These are phyloP conservation scores for Penicillium sp. DNA, from an alignment of 2,329 filamentous ascomycete genomes.

Conservation along the genomic window DNA sequence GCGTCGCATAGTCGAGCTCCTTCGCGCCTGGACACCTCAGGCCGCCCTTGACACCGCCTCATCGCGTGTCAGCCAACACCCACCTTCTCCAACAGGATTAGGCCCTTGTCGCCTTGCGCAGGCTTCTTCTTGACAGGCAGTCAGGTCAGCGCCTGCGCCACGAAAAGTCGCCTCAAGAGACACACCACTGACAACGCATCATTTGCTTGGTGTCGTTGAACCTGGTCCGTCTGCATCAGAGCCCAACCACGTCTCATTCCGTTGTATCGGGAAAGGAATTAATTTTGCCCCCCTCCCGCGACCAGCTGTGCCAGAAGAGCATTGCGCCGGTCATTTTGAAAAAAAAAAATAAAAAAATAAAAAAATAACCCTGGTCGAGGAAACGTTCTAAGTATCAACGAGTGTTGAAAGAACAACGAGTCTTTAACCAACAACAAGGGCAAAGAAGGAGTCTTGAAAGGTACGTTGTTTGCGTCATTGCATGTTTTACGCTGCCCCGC, in stretches of 20 bases:
- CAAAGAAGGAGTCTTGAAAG: slow-evolving; percentile 13
- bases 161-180: slow-evolving; percentile 21
- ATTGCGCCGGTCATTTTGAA: background rate
- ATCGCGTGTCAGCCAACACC: slow-evolving; percentile 15
- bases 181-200: slow-evolving; percentile 42
- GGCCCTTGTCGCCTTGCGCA: slow-evolving; percentile 21
- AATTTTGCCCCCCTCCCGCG: background rate
- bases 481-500: slow-evolving; percentile 3
- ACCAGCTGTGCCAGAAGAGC: background rate
- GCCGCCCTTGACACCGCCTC: slow-evolving; percentile 27
- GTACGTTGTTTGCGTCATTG: slow-evolving; percentile 29
- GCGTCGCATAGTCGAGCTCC: slow-evolving; percentile 11
- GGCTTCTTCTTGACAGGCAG: too few relatives aligned
- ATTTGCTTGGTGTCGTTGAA: slow-evolving; percentile 29
- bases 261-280: slow-evolving; percentile 17
- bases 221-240: slow-evolving; percentile 39
- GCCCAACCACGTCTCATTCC: slow-evolving; percentile 43
- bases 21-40: slow-evolving; percentile 9
- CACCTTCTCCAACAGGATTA: slow-evolving; percentile 4
- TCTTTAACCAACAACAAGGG: background rate
- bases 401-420: background rate
- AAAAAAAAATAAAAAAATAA: slow-evolving; percentile 16
- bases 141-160: slow-evolving; percentile 24
- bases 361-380: slow-evolving; percentile 12
- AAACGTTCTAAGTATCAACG: background rate